These are phyloP conservation scores for Trichoderma sp. DNA, from an alignment of 2,329 filamentous ascomycete genomes.

Conservation along the genomic window DNA sequence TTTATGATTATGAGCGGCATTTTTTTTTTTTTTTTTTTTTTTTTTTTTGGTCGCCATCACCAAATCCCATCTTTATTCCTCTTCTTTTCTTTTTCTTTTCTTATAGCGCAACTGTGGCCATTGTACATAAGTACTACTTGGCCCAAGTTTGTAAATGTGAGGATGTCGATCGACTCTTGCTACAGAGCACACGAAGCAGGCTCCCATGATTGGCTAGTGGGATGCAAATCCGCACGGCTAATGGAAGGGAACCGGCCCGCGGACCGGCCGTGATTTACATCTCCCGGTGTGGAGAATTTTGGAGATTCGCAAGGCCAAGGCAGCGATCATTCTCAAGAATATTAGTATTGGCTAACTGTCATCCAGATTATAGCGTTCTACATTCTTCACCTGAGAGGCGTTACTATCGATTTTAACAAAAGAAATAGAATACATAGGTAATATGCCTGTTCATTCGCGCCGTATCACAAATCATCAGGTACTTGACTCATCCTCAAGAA, in stretches of 20 bases:
- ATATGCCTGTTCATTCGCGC: not conserved
- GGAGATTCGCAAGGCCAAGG: not conserved
- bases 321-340: not conserved
- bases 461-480: not conserved
- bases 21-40: not conserved
- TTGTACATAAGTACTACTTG: not conserved
- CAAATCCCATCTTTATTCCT: not conserved
- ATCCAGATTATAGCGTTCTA: not conserved
- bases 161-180: not conserved
- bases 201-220: not conserved
- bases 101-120: not conserved
- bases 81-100: not conserved
- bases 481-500: not conserved
- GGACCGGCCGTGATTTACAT: not conserved
- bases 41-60: not conserved
- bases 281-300: not conserved
- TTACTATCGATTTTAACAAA: not conserved
- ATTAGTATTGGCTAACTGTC: not conserved
- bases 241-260: not conserved
- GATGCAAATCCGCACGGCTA: not conserved
- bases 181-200: not conserved
- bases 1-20: not conserved
- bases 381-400: not conserved
- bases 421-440: not conserved
- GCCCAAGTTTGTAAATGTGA: not conserved